Evolutionary conservation across 345 rosid genomes (phyloP).

Genomic region (Isatis tinctoria): DNA sequence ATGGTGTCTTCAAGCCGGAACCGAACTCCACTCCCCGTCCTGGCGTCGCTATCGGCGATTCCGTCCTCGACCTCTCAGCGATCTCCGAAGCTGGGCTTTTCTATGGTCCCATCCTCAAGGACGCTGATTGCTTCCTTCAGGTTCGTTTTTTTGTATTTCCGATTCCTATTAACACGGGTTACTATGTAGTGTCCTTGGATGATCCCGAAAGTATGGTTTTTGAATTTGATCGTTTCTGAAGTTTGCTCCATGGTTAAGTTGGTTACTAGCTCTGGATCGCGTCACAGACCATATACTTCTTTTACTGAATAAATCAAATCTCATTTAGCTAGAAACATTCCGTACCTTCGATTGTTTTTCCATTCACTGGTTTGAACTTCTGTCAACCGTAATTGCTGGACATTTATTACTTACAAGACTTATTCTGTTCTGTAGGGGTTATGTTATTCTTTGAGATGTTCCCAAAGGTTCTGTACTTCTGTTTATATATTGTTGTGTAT

Average conservation of each 20-base stretch:
- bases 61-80: conserved; percentile 68
- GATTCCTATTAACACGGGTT: conserved; percentile 1
- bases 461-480: neutral
- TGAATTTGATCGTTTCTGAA: conserved; percentile 1
- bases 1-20: conserved; percentile 71
- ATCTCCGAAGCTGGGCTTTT: conserved; percentile 75
- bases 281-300: neutral
- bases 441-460: neutral
- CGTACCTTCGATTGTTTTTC: neutral
- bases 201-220: neutral
- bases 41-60: conserved; percentile 82
- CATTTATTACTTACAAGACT: neutral
- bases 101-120: conserved; percentile 57
- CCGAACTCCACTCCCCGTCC: conserved; percentile 55
- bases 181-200: neutral
- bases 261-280: neutral
- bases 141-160: conserved; percentile 37
- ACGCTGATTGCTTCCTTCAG: conserved; percentile 83
- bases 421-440: neutral
- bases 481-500: neutral
- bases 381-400: neutral
- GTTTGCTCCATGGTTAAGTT: conserved; percentile 9
- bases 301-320: neutral
- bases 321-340: neutral
- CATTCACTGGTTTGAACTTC: too few relatives aligned